A percentile compares a stretch with the other conserved stretches of the same genome.
These are phyloP conservation scores for Trypanosoma avium DNA, from an alignment of 208 protist genomes.

Conservation along the genomic window DNA sequence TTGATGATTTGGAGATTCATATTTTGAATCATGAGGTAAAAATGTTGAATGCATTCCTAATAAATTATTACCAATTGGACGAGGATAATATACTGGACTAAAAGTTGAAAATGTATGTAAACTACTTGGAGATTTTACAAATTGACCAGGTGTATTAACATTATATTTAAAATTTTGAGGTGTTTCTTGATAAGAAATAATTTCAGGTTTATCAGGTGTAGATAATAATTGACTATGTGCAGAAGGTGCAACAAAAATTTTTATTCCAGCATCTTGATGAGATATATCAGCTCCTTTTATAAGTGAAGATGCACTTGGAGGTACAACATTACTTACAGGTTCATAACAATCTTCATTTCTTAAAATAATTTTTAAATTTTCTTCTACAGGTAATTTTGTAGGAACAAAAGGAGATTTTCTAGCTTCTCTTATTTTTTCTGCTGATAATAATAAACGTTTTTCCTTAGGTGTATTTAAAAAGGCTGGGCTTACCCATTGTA, in stretches of 20 bases:
- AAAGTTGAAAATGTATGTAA: background rate
- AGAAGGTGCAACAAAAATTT: slow-evolving; percentile 85
- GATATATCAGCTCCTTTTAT: slow-evolving; percentile 81
- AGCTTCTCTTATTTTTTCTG: slow-evolving; percentile 44
- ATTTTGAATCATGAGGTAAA: background rate
- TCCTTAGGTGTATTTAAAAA: slow-evolving; percentile 37
- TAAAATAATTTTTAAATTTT: slow-evolving; percentile 66
- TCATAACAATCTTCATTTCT: slow-evolving; percentile 65
- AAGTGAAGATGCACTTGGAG: slow-evolving; percentile 73
- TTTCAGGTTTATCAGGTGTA: slow-evolving; percentile 11
- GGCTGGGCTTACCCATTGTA: slow-evolving; percentile 70
- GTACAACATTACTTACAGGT: slow-evolving; percentile 70
- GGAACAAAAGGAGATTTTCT: slow-evolving; percentile 43
- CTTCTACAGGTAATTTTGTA: slow-evolving; percentile 65
- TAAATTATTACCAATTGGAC: background rate
- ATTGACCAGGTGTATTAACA: slow-evolving; percentile 4
- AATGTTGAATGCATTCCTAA: background rate
- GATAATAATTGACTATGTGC: slow-evolving; percentile 4
- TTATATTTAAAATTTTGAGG: slow-evolving; percentile 10
- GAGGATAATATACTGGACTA: background rate
- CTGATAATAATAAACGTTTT: slow-evolving; percentile 38
- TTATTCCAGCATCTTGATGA: slow-evolving; percentile 78
- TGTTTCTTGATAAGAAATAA: background rate
- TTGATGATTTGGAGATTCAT: background rate
- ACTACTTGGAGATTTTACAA: slow-evolving; percentile 1